Evolutionary conservation across 805 yeast species (phyloP), one percentile per base, ranked within the genome.

Genomic region (Ogataea ramenticola): DNA sequence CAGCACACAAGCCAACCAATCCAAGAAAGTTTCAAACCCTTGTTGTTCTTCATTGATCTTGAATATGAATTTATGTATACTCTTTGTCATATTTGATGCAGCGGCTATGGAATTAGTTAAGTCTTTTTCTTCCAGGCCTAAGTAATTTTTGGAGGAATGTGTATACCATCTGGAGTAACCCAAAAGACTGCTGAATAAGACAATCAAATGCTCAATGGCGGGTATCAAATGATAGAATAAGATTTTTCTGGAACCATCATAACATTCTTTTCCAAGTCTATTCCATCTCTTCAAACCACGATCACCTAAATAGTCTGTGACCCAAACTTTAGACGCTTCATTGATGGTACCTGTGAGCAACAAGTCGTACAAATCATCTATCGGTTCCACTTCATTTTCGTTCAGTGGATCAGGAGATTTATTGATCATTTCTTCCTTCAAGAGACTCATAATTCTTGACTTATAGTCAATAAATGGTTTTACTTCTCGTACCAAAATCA

Each of bases 251-350:
- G 74, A 60, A 38, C 64, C 63, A 36, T 80, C 82, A 53, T 74
- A 81, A 14, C 73, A 65, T 1, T 68, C 59, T 31, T 68, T 70
- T 0, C 84, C 82, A 16, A 71, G 42, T 42, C 69, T 71, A 2
- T 64, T 61, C 75, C 87, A 75, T 49, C 76, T 67, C 48, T 74
- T 76, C 17, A 76, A 57, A 26, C 86, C 86, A 48, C 84, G 65
- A 48, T 82, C 88, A 0, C 86, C 89, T 30, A 84, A 64, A 40
- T 79, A 77, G 50, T 81, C 80, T 20, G 75, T 70, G 54, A 85
- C 64, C 79, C 80, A 84, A 44, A 77, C 79, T 46, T 70, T 71
- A 2, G 77, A 62, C 1, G 67, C 60, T 14, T 64, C 67, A 1
- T 78, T 70, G 46, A 80, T 66, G 42, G 75, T 64, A 2, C 84